Base-by-base conservation (phyloP, 345 rosid species). In the Litchi chinensis region DNA sequence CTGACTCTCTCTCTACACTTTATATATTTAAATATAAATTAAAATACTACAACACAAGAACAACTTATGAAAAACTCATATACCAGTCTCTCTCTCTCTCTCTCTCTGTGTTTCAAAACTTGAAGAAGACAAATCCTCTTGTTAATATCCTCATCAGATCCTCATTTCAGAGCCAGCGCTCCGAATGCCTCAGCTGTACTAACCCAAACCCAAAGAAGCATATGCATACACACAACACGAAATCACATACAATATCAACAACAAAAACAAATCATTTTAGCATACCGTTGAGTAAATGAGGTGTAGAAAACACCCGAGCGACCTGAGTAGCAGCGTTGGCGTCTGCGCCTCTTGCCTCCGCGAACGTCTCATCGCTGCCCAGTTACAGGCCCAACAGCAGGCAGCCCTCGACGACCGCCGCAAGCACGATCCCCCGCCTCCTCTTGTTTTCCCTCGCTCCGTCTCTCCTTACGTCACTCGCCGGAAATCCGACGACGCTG, bases 331-430 rank as follows among this genome's bases (percentile, higher is more conserved):
- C 86, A 73, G 73, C 83, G 91, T 81, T 70, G 98, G 99, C 77
- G 97, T 96, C 76, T 96, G 98, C 80, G 90, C 98, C 75, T 81
- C 99, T 50, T 96, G 98, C 79, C 99, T 96, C 86, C 93, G 94
- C 0, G 92, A 94, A 63, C 92, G 97, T 26, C 94, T 96, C 28
- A 15, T 81, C 10, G 76, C 70, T 0, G 80, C 68, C 8, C 91
- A 87, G 78, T 79, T 86, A 24, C 76, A 37, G 62, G 70, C 79
- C 12, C 81, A 82, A 5, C 81, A 60, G 12, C 65, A 60, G 65
- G 65, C 59, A 19, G n/a, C 65, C 28, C 56, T 43, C 7, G 83
- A 85, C 16, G 81, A 74, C 68, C 85, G 78, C 52, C 79, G 70
- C 18, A 79, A 79, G 3, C 85, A 79, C 4, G 82, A 76, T 52